A percentile compares a stretch with the other conserved stretches of the same genome.
phyloP scores from a whole-genome alignment of 2,329 filamentous ascomycete species.

The Ampelomyces quisqualis region DNA sequence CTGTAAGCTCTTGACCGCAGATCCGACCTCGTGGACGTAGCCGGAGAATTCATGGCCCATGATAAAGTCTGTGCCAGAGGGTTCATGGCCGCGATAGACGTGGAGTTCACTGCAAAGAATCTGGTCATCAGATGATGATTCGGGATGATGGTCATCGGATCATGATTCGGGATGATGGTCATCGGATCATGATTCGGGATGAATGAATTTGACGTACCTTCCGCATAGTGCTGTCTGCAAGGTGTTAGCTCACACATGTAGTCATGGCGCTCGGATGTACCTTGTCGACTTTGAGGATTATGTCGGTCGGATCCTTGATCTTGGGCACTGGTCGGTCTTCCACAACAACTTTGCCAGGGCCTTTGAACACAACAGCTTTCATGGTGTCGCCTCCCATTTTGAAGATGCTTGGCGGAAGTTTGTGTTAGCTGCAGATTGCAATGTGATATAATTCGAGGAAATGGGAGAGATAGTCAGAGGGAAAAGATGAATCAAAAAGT shows the following conservation, averaged over 20 bases:
- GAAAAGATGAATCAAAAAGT: background rate
- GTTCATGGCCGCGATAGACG: constrained; percentile 79
- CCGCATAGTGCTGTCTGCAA: constrained; percentile 74
- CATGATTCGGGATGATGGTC: no score
- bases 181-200: constrained; percentile 5
- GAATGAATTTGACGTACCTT: constrained; percentile 59
- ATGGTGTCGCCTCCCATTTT: constrained; percentile 55
- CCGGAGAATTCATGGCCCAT: constrained; percentile 90
- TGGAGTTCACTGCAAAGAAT: constrained; percentile 68
- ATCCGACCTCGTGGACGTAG: constrained; percentile 66
- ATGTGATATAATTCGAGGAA: background rate
- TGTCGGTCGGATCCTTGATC: constrained; percentile 69
- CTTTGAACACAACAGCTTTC: constrained; percentile 88
- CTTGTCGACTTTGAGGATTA: constrained; percentile 79
- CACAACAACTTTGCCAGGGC: constrained; percentile 70
- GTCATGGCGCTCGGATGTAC: constrained; percentile 16
- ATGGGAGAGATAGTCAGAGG: background rate
- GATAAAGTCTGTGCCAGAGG: constrained; percentile 63
- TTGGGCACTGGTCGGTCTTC: constrained; percentile 78
- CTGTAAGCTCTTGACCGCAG: constrained; percentile 66
- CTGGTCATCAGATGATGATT: constrained; percentile 9
- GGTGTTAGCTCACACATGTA: constrained; percentile 18
- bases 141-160: no score
- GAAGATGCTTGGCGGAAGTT: background rate
- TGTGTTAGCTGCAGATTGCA: background rate